Conservation (phyloP, 1,139 yeast genomes). For the Kurtzmaniella natalensis region DNA sequence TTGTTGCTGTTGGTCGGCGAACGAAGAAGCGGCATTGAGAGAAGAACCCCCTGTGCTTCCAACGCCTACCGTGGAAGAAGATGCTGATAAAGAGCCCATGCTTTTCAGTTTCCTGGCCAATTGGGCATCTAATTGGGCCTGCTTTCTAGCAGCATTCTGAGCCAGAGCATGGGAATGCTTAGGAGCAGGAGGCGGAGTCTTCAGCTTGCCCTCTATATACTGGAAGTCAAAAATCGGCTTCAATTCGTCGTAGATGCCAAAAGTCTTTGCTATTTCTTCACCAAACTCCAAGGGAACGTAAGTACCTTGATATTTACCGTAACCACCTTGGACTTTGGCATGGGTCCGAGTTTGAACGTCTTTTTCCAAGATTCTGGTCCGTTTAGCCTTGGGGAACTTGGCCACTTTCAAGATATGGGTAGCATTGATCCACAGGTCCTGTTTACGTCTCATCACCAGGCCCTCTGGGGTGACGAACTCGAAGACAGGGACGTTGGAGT, state of each 20-base stretch:
- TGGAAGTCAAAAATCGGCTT: conserved; percentile 65
- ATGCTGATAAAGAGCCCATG: conserved; percentile 16
- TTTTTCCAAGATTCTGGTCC: conserved; percentile 80
- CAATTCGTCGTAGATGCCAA: conserved; percentile 64
- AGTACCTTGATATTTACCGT: conserved; percentile 93
- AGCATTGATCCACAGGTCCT: conserved; percentile 86
- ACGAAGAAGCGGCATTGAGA: too few species aligned
- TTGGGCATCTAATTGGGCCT: conserved; percentile 20
- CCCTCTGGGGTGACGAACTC: conserved; percentile 68
- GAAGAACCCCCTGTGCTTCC: too few species aligned
- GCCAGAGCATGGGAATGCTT: conserved; percentile 75
- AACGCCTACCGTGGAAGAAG: too few species aligned
- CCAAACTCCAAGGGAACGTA: conserved; percentile 80
- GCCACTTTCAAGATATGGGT: conserved; percentile 89
- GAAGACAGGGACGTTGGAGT: conserved; percentile 75
- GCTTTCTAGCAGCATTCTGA: conserved; percentile 44
- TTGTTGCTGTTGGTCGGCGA: conserved; percentile 14
- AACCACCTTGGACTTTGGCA: conserved; percentile 94
- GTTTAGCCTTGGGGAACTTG: conserved; percentile 76
- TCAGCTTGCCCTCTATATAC: conserved; percentile 51
- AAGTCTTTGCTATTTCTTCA: conserved; percentile 61
- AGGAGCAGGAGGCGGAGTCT: conserved; percentile 79
- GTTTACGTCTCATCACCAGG: conserved; percentile 75
- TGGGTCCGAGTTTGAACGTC: conserved; percentile 84
- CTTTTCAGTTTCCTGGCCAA: conserved; percentile 20